Base-by-base conservation (phyloP, 169 alveolate genomes). In the Plasmodium adleri region DNA sequence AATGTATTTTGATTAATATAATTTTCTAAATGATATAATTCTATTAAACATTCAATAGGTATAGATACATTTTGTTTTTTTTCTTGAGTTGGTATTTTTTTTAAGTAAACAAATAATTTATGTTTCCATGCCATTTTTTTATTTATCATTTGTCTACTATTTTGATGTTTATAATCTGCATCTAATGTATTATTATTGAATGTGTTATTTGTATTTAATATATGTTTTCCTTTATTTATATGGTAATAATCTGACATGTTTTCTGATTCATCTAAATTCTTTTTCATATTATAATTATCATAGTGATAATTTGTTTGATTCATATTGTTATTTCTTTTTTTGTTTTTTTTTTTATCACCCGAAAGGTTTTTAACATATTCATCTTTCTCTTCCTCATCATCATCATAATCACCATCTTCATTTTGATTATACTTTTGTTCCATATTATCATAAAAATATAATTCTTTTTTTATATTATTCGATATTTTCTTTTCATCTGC, bases 121-220 rank as follows among this genome's bases (percentile, higher is more conserved):
- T 83, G 50, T 68, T 68, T 68, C 91, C 91, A 83, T 9, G 52
- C 12, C n/a, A 39, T 83, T 58, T 67, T 83, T 13, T 67, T 54
- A n/a, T 22, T 52, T 83, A 12, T 60, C 17, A 56, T n/a, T 12
- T n/a, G 24, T 50, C 9, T 54, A 0, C 24, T 50, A 2, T 49
- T 78, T 28, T 50, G 28, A 12, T 62, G 52, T 17, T 26, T 24
- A 43, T 49, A 52, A 12, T 47, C 43, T 6, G 9, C 39, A 47
- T 67, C 80, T 12, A 22, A 17, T 66, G 20, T 54, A 39, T 20
- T 66, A 66, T 26, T n/a, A n/a, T 20, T 20, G 22, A 28, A 1
- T 45, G 6, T 73, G 17, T 9, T 39, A 28, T 12, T 28, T 66
- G 24, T 56, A 15, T 6, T 56, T 12, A 56, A 8, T 56, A 22